Evolutionary conservation across 768 basidiomycete species (phyloP).

Genomic region (Hygrophoropsis aurantiaca): DNA sequence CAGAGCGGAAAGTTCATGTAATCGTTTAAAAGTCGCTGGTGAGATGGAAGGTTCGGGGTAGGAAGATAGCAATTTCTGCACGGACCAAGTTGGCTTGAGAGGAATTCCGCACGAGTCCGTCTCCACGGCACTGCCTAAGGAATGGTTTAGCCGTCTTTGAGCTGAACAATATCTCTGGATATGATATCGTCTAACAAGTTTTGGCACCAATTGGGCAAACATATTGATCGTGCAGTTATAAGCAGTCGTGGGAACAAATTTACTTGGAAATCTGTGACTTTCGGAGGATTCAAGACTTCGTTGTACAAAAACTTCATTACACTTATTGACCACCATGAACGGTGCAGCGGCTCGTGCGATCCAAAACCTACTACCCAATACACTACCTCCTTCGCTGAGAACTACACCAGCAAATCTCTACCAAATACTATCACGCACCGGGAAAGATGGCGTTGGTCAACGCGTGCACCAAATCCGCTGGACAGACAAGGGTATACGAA

Average conservation of each 20-base stretch:
- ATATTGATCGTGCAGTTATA: slow-evolving; percentile 27
- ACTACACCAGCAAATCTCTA: slow-evolving; percentile 64
- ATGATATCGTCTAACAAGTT: slow-evolving; percentile 7
- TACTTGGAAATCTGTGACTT: not conserved
- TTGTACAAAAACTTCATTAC: not conserved
- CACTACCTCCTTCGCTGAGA: slow-evolving; percentile 61
- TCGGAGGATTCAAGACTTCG: not conserved
- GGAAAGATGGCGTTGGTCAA: slow-evolving; percentile 65
- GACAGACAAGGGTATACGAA: slow-evolving; percentile 61
- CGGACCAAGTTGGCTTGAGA: slow-evolving; percentile 73
- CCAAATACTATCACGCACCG: slow-evolving; percentile 68
- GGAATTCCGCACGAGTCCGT: slow-evolving; percentile 69
- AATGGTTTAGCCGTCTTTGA: slow-evolving; percentile 6
- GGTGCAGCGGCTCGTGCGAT: slow-evolving; percentile 33
- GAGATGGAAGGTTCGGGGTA: slow-evolving; percentile 70
- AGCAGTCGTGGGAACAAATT: slow-evolving; percentile 16
- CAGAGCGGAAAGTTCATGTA: slow-evolving; percentile 75
- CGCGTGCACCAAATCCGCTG: slow-evolving; percentile 74
- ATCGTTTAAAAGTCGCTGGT: slow-evolving; percentile 53
- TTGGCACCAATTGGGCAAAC: slow-evolving; percentile 14
- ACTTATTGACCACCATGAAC: slow-evolving; percentile 8
- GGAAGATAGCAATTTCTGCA: slow-evolving; percentile 71
- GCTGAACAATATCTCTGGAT: not conserved
- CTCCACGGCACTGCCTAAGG: slow-evolving; percentile 11
- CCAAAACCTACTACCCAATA: slow-evolving; percentile 55